A percentile compares a stretch with the other conserved stretches of the same genome.
phyloP scores from a whole-genome alignment of 2,329 filamentous ascomycete genomes.

The Penicillium sp. region DNA sequence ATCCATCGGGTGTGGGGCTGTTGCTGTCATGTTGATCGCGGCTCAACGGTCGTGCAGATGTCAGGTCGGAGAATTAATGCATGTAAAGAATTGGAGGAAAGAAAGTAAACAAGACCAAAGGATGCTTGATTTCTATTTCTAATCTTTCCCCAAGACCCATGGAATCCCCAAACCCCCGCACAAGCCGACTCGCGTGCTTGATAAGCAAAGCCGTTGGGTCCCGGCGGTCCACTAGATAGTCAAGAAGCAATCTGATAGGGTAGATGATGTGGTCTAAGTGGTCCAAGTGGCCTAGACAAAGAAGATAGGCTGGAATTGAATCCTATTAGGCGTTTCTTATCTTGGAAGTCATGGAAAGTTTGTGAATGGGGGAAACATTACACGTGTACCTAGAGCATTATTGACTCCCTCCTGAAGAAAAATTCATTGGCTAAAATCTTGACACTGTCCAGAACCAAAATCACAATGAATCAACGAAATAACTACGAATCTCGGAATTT shows the following conservation, averaged over 20 bases:
- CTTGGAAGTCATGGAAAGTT: neutral
- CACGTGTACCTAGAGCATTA: no score
- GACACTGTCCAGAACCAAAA: neutral
- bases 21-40: slow-evolving; percentile 22
- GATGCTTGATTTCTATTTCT: slow-evolving; percentile 1
- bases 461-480: neutral
- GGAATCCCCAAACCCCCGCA: slow-evolving; percentile 1
- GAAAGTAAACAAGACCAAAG: neutral
- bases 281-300: neutral
- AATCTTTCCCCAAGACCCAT: neutral
- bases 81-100: neutral
- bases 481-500: no score
- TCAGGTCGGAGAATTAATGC: neutral
- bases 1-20: slow-evolving; percentile 60
- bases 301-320: neutral
- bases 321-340: slow-evolving; percentile 1
- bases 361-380: neutral
- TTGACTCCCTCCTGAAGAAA: neutral
- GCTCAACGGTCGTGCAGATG: slow-evolving; percentile 18
- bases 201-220: slow-evolving; percentile 11
- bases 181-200: slow-evolving; percentile 10
- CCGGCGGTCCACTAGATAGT: neutral
- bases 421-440: neutral
- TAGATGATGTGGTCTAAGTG: neutral
- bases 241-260: neutral